Base-by-base conservation (phyloP, 768 basidiomycete genomes). In the Xerocomus spinulosus region DNA sequence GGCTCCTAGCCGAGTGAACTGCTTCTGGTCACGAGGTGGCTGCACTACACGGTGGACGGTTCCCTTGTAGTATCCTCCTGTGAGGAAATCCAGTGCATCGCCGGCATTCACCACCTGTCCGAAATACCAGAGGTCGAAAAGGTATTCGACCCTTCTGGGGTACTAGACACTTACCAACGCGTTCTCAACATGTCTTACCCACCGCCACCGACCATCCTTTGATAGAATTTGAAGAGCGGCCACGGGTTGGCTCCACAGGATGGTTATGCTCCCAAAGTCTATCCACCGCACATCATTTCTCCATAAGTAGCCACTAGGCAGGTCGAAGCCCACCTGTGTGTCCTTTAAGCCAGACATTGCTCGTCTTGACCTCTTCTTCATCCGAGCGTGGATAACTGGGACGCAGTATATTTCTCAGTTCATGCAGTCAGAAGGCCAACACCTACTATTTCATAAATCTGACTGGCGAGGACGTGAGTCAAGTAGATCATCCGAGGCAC, bases 391-490 rank as follows among this genome's bases (percentile, higher is more conserved):
- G 79, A 52, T 77, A 77, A 57, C 79, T 81, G 38, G 29, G 21
- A 17, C 4, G 14, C 5, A 1, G 20, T 15, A 23, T 38, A 9
- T 13, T 9, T 14, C 23, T 50, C n/a, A 36, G 45, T 6, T 39
- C 9, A 17, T 9, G 17, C 14, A 33, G 14, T 9, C 21, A 23
- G 18, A 13, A 24, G 18, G 12, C 35, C n/a, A 20, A 33, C 2
- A 53, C 78, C 12, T 24, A 80, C 81, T 83, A 84, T 67, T 83
- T 82, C 80, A 83, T 82, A 61, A 78, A 82, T 38, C 82, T 71
- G 6, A 77, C 82, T 83, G 45, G 26, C 17, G 17, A 25, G 14
- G 6, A 20, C 30, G 25, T 51, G 21, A 49, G 49, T 13, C 39
- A 12, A 20, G 4, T 10, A 8, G 5, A 9, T n/a, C n/a, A n/a